Conservation (phyloP, 768 basidiomycete species). For the Termitomyces sp. region DNA sequence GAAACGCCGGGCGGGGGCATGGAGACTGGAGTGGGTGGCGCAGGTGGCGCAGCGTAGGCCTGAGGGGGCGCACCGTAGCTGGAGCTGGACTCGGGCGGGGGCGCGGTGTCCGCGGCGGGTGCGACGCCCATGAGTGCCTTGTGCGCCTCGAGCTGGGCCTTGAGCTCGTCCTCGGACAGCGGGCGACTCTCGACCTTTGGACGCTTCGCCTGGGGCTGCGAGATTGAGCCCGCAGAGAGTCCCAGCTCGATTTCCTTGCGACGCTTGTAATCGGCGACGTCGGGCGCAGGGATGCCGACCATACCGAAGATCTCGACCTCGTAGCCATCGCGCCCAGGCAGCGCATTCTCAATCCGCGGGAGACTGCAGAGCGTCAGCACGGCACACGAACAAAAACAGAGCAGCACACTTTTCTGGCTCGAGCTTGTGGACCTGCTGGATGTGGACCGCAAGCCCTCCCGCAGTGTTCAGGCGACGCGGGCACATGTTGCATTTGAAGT, state of each 20-base stretch:
- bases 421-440: conserved; percentile 99
- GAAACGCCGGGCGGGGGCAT: conserved; percentile 24
- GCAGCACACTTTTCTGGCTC: conserved; percentile 79
- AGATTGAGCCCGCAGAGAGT: conserved; percentile 73
- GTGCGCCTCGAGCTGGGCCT: conserved; percentile 82
- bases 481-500: conserved; percentile 97
- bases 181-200: conserved; percentile 75
- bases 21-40: conserved; percentile 20
- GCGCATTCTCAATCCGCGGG: conserved; percentile 91
- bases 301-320: conserved; percentile 99
- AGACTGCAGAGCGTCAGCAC: conserved; percentile 32
- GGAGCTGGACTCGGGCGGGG: conserved; percentile 34
- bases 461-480: conserved; percentile 95
- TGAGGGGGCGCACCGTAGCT: conserved; percentile 71
- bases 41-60: conserved; percentile 52
- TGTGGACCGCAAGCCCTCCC: conserved; percentile 95
- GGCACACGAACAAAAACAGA: neutral
- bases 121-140: conserved; percentile 82
- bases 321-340: conserved; percentile 95
- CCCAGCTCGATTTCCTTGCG: conserved; percentile 94
- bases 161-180: conserved; percentile 78
- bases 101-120: conserved; percentile 29
- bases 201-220: conserved; percentile 75
- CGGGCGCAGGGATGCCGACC: conserved; percentile 95
- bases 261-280: conserved; percentile 93